Evolutionary conservation across 1,284 basidiomycete genomes (phyloP), one percentile per base, ranked within the genome.

Genomic region (Ustilago xerochloae): DNA sequence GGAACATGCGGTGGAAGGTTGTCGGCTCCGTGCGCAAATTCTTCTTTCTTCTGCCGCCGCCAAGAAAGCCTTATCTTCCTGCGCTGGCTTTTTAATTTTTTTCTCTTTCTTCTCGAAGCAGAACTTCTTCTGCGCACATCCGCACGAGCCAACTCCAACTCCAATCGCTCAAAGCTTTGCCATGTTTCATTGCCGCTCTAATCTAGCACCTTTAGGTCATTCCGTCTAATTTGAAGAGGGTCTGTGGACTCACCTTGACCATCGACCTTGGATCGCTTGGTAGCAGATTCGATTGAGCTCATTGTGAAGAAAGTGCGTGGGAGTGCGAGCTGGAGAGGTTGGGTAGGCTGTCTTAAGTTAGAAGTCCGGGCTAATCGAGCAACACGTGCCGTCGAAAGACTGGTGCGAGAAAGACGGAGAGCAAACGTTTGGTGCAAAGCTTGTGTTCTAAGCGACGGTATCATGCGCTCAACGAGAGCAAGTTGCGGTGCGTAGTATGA

Each of bases 261-360:
- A 47, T 64, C 57, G 8, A 54, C 45, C 54, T 64, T 70, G 32
- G 26, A 15, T 24, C 67, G 47, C 46, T 70, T 70, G 3, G 67
- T 16, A 16, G 35, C 47, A n/a, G 47, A 43, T 35, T 64, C 56
- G 18, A n/a, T n/a, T n/a, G 64, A 29, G 12, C 48, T 35, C 64
- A 67, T 67, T 13, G 22, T 45, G 56, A 30, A 18, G 13, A 22
- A 35, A 29, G 12, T 30, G 28, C 13, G 46, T 18, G 16, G n/a
- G 46, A 45, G 24, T 13, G 10, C 13, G 3, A 22, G 16, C 15
- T 12, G n/a, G n/a, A 15, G 28, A 18, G 35, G 35, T 9, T 24
- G 28, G 28, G 4, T 22, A 22, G 13, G 36, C 12, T 5, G 24
- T 28, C 20, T 33, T 20, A 20, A 32, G 10, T 28, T 18, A 41